Evolutionary conservation across 306 rosid genomes (phyloP), one percentile per base, ranked within the genome.

Genomic region (Cucurbita moschata): DNA sequence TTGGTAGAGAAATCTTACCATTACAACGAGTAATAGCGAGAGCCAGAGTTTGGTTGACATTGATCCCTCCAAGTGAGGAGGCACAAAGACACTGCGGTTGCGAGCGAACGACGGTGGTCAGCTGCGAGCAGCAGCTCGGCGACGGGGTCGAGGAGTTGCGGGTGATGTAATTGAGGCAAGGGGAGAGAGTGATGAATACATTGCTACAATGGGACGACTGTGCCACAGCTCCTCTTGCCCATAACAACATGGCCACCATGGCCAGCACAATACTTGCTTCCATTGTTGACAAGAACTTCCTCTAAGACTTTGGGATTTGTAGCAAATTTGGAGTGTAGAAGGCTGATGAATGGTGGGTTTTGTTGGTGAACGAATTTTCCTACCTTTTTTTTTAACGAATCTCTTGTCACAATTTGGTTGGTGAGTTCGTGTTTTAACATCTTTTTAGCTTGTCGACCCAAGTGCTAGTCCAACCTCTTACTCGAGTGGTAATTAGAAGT

Each of bases 61-160:
- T 85, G 82, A 90, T 53, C 1, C 96, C 53, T 9, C 53, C 92
- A 0, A 93, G 52, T 3, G 88, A 80, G 0, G 90, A 82, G 6
- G 84, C 85, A 64, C 97, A 93, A 71, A 93, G 70, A 58, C 98
- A 93, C 79, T 77, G 71, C 47, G 97, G 92, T 40, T 83, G 79
- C 19, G 93, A 88, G 18, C 74, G 74, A 13, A 90, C 87, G 1
- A 86, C 90, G 43, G 38, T 80, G 15, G 85, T 59, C 5, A 93
- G 86, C 58, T 88, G 89, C 10, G 88, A 54, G 84, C 98, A 93
- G 81, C 97, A 93, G 3, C 75, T 80, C 8, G 98, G 83, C 49
- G 92, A 80, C 16, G 98, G 94, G 3, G 77, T 85, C 4, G 96
- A 86, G 11, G 97, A 80, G 72, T 88, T 90, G 4, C 96, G 94